These are phyloP conservation scores for Xylariales sp. DNA, from an alignment of 2,329 filamentous ascomycete genomes.

Conservation along the genomic window DNA sequence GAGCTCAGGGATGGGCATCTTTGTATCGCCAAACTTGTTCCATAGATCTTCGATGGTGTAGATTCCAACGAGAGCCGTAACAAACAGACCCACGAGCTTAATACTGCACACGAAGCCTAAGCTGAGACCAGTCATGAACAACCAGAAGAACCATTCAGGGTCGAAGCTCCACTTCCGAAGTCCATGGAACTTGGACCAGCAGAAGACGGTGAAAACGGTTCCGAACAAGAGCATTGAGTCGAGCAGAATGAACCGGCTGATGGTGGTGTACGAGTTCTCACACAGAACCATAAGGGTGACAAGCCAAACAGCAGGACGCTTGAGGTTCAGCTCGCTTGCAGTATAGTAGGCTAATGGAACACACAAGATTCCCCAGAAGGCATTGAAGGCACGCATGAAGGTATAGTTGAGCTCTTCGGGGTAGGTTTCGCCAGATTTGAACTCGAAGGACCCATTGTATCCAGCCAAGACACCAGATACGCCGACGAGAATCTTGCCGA, in stretches of 20 bases:
- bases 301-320: constrained; percentile 85
- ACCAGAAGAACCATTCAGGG: constrained; percentile 89
- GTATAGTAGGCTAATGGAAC: constrained; percentile 95
- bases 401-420: constrained; percentile 92
- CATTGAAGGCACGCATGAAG: constrained; percentile 98
- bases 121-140: constrained; percentile 87
- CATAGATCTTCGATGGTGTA: constrained; percentile 97
- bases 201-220: constrained; percentile 94
- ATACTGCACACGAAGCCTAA: constrained; percentile 98
- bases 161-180: constrained; percentile 83
- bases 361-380: constrained; percentile 86
- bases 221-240: constrained; percentile 99
- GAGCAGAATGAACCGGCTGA: constrained; percentile 95
- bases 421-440: constrained; percentile 97
- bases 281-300: constrained; percentile 95
- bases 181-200: constrained; percentile 95
- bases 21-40: constrained; percentile 94
- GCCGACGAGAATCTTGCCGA: constrained; percentile 97
- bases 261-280: constrained; percentile 99
- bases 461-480: constrained; percentile 93
- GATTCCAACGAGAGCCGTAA: constrained; percentile 87
- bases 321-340: constrained; percentile 83
- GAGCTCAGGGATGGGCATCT: constrained; percentile 67
- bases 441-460: constrained; percentile 99
- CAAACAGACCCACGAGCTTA: constrained; percentile 96